A percentile compares a stretch with the other conserved stretches of the same genome.
Evolutionary conservation across 1,284 basidiomycete species (phyloP).

Genomic region (Fomitopsis schrenkii): DNA sequence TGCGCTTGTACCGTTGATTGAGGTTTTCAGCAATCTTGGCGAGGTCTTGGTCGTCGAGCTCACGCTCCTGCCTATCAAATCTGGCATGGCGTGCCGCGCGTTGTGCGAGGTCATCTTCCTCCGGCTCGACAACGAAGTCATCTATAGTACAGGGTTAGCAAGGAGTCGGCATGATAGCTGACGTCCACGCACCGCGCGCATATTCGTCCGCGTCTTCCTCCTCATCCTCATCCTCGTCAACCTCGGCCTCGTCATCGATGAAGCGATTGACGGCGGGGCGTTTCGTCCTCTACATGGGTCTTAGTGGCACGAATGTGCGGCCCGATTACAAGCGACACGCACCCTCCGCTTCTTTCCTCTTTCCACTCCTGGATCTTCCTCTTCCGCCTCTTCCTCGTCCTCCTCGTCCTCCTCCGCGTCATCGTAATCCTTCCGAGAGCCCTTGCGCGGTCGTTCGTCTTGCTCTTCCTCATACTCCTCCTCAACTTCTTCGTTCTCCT

Average conservation of each 20-base stretch:
- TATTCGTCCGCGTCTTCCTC: slow-evolving; percentile 90
- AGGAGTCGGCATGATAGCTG: not conserved
- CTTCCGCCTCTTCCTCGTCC: slow-evolving; percentile 38
- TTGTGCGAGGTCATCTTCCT: slow-evolving; percentile 63
- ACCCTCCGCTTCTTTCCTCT: slow-evolving; percentile 58
- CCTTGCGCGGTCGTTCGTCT: slow-evolving; percentile 24
- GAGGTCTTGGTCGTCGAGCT: slow-evolving; percentile 80
- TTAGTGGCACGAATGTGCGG: slow-evolving; percentile 22
- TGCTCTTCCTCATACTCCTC: slow-evolving; percentile 20
- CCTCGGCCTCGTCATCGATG: slow-evolving; percentile 94
- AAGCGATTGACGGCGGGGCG: slow-evolving; percentile 71
- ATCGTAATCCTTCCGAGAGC: slow-evolving; percentile 32
- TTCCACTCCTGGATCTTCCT: slow-evolving; percentile 35
- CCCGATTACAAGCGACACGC: slow-evolving; percentile 8
- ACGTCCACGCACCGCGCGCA: slow-evolving; percentile 53
- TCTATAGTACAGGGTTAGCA: slow-evolving; percentile 35
- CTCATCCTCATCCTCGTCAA: slow-evolving; percentile 93
- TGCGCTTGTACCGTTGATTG: slow-evolving; percentile 75
- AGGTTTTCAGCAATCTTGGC: slow-evolving; percentile 86
- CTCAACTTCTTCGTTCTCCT: slow-evolving; percentile 31
- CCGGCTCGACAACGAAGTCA: slow-evolving; percentile 80
- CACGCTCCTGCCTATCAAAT: slow-evolving; percentile 72
- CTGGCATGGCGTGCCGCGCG: slow-evolving; percentile 70
- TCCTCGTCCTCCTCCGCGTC: slow-evolving; percentile 54
- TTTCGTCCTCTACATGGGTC: slow-evolving; percentile 53